Percentiles rank a stretch among this genome's conserved stretches.
These are phyloP conservation scores for Aethionema arabicum DNA, from an alignment of 345 rosid species.

Conservation along the genomic window DNA sequence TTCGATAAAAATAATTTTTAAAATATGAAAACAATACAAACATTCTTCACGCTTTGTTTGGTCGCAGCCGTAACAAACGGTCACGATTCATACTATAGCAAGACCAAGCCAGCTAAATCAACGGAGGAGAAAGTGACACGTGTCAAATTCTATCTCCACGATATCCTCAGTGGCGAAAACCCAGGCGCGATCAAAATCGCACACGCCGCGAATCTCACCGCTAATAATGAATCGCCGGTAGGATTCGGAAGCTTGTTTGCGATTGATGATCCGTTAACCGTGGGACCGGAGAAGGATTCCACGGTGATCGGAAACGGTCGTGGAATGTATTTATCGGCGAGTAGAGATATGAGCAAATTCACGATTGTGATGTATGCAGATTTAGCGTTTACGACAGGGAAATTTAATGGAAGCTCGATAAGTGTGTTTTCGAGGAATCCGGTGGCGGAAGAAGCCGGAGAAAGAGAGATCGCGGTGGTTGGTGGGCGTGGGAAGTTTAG, in stretches of 20 bases:
- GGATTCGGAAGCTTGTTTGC: slow-evolving; percentile 44
- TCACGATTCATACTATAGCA: slow-evolving; percentile 3
- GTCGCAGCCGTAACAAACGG: slow-evolving; percentile 2
- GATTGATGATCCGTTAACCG: slow-evolving; percentile 46
- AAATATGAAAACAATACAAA: not conserved
- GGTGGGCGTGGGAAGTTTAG: slow-evolving; percentile 53
- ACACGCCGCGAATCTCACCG: slow-evolving; percentile 29
- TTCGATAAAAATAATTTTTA: too few species aligned
- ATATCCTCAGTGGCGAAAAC: slow-evolving; percentile 35
- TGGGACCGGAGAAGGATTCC: slow-evolving; percentile 40
- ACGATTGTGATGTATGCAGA: slow-evolving; percentile 41
- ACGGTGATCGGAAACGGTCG: slow-evolving; percentile 43
- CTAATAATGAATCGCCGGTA: not conserved
- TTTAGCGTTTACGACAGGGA: slow-evolving; percentile 43
- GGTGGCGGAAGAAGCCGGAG: slow-evolving; percentile 32
- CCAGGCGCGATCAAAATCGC: slow-evolving; percentile 41
- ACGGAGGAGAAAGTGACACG: slow-evolving; percentile 34
- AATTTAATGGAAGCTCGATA: slow-evolving; percentile 49
- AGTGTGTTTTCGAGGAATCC: slow-evolving; percentile 50
- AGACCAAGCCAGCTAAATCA: slow-evolving; percentile 1
- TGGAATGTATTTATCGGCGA: slow-evolving; percentile 41
- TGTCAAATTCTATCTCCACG: slow-evolving; percentile 41
- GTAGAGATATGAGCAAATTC: slow-evolving; percentile 23
- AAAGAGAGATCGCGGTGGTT: slow-evolving; percentile 46
- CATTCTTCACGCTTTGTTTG: not conserved